Conservation (phyloP, 495 filamentous ascomycete species). For the Aspergillus ellipticus region DNA sequence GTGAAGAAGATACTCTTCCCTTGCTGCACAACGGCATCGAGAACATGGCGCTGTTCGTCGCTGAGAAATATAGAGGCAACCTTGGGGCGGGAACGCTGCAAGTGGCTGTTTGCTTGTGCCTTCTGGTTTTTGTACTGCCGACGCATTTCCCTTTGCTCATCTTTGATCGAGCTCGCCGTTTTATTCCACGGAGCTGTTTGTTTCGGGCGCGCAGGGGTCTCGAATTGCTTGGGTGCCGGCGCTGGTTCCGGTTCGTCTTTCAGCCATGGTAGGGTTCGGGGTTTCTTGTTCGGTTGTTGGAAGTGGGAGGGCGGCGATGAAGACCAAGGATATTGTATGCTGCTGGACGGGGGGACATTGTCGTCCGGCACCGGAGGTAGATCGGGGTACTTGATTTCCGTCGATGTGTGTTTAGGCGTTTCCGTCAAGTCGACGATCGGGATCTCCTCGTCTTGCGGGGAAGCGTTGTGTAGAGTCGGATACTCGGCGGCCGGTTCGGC, state of each 20-base stretch:
- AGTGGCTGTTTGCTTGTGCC: constrained; percentile 20
- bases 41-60: constrained; percentile 79
- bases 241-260: constrained; percentile 18
- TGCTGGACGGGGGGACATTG: constrained; percentile 42
- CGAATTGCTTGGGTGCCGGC: constrained; percentile 22
- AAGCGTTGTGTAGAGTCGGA: constrained; percentile 18
- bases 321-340: constrained; percentile 58
- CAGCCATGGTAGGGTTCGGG: constrained; percentile 56
- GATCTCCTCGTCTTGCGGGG: constrained; percentile 5
- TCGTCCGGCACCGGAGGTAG: constrained; percentile 35
- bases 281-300: constrained; percentile 40
- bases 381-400: constrained; percentile 40
- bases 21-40: constrained; percentile 70
- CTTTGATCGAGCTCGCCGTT: constrained; percentile 75
- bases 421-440: not conserved
- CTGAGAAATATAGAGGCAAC: constrained; percentile 68
- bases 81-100: constrained; percentile 27
- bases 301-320: constrained; percentile 56
- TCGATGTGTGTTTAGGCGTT: constrained; percentile 7
- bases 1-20: constrained; percentile 95
- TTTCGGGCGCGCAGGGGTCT: constrained; percentile 33
- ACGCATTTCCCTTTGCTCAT: constrained; percentile 70
- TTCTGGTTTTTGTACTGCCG: constrained; percentile 54
- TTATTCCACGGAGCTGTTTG: constrained; percentile 68
- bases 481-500: constrained; percentile 21